Percentiles rank a stretch among this genome's conserved stretches.
Evolutionary conservation across 2,329 filamentous ascomycete species (phyloP).

Genomic region (Herpotrichia juniperi): DNA sequence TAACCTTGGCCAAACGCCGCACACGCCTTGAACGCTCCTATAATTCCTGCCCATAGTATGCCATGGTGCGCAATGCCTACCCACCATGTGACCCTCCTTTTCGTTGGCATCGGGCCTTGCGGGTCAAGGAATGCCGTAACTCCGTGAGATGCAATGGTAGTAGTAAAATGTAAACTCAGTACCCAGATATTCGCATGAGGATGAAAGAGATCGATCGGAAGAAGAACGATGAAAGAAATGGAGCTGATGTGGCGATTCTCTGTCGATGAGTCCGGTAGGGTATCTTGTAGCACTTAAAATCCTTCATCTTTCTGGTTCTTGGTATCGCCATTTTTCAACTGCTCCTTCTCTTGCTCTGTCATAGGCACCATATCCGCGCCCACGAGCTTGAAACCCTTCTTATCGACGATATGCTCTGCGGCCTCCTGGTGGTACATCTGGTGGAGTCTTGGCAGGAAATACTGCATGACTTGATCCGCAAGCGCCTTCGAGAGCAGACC

Average conservation of each 20-base stretch:
- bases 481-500: slow-evolving; percentile 37
- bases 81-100: too few relatives aligned
- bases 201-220: slow-evolving; percentile 1
- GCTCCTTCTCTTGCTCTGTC: slow-evolving; percentile 37
- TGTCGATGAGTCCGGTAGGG: neutral
- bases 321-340: slow-evolving; percentile 20
- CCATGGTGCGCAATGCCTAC: too few relatives aligned
- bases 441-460: slow-evolving; percentile 42
- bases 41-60: too few relatives aligned
- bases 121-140: neutral
- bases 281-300: slow-evolving; percentile 20
- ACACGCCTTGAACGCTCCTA: too few relatives aligned
- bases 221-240: neutral
- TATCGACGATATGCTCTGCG: slow-evolving; percentile 38
- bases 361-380: slow-evolving; percentile 41
- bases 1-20: too few relatives aligned
- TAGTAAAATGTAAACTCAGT: neutral
- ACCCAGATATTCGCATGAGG: neutral
- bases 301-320: slow-evolving; percentile 46
- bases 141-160: neutral
- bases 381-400: slow-evolving; percentile 40
- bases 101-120: too few relatives aligned
- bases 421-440: slow-evolving; percentile 36
- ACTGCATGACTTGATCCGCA: slow-evolving; percentile 44
- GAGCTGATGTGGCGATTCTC: neutral